A percentile compares a stretch with the other conserved stretches of the same genome.
phyloP scores from a whole-genome alignment of 176 grass and related monocot genomes.

The Leersia perrieri region DNA sequence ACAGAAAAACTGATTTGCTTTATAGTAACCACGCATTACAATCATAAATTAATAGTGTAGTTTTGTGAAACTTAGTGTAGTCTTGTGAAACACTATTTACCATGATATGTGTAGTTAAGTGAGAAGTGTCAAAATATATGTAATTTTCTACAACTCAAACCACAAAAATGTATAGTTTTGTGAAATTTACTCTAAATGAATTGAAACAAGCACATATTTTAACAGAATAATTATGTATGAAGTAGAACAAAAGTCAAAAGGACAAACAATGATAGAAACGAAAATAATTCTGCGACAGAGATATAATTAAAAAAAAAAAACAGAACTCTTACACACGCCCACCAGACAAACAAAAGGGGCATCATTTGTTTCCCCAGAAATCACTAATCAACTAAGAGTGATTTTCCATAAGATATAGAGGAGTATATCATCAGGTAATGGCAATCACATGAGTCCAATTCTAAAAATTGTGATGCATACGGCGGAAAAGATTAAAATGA shows the following conservation, averaged over 20 bases:
- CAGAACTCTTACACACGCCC: not conserved
- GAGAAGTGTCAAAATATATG: too few species aligned
- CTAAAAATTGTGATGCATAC: not conserved
- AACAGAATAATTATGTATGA: not conserved
- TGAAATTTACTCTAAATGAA: too few species aligned
- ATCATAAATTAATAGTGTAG: not conserved
- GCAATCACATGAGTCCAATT: not conserved
- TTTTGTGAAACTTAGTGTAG: too few species aligned
- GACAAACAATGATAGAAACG: not conserved
- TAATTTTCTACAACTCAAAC: too few species aligned
- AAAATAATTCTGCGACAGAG: not conserved
- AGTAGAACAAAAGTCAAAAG: not conserved
- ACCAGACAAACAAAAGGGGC: not conserved
- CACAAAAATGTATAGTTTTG: too few species aligned
- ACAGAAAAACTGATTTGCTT: not conserved
- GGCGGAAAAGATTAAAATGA: not conserved
- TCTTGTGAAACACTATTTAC: too few species aligned
- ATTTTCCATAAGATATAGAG: not conserved
- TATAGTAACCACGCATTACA: constrained; percentile 5
- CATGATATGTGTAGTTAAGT: too few species aligned
- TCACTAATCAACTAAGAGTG: not conserved
- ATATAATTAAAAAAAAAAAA: not conserved
- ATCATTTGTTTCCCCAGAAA: not conserved
- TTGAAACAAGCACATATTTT: not conserved
- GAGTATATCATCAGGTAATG: not conserved